Conservation (phyloP, 106 monocot species). For the Narthecium ossifragum region DNA sequence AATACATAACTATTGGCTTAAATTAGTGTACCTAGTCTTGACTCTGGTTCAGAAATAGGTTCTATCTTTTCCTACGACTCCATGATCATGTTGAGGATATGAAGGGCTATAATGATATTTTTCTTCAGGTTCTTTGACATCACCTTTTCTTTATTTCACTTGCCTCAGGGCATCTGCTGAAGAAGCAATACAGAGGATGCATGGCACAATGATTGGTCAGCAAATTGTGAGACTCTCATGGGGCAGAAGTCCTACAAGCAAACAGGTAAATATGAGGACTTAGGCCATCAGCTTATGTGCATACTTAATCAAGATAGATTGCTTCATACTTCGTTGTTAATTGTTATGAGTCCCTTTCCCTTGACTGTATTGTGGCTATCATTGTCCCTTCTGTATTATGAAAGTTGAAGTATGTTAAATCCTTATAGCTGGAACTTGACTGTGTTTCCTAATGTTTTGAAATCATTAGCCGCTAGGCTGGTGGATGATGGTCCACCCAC, state of each 20-base stretch:
- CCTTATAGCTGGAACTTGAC: too few species aligned
- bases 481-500: too few species aligned
- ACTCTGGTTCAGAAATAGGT: too few species aligned
- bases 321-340: not conserved
- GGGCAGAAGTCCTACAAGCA: slow-evolving; percentile 76
- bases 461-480: too few species aligned
- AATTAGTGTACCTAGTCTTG: too few species aligned
- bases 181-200: slow-evolving; percentile 79
- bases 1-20: too few species aligned
- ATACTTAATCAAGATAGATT: not conserved
- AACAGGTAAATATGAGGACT: slow-evolving; percentile 45
- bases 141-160: not conserved
- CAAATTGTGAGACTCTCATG: slow-evolving; percentile 90
- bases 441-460: too few species aligned
- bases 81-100: too few species aligned
- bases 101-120: too few species aligned
- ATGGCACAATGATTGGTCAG: slow-evolving; percentile 88
- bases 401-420: too few species aligned
- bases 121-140: too few species aligned
- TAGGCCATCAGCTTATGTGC: not conserved
- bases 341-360: not conserved
- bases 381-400: not conserved
- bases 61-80: too few species aligned
- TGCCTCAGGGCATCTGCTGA: slow-evolving; percentile 70
- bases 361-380: not conserved